These are phyloP conservation scores for Rosellinia necatrix DNA, from an alignment of 2,329 filamentous ascomycete genomes.

Conservation along the genomic window DNA sequence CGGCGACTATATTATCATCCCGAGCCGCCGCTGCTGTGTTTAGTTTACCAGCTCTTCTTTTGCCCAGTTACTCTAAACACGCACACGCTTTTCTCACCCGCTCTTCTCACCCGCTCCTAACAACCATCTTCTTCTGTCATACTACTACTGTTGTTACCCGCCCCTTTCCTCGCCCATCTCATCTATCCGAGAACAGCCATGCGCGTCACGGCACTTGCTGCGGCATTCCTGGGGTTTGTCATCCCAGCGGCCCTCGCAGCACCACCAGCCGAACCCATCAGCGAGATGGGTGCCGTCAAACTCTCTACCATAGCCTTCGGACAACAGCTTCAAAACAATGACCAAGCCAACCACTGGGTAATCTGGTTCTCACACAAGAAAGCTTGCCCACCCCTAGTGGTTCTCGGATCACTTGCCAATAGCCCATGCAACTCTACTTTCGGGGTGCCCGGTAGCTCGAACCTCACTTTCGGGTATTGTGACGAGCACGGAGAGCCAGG, in stretches of 20 bases:
- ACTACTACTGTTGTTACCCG: background rate
- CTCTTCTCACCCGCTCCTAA: too few species aligned
- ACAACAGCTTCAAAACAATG: background rate
- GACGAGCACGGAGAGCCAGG: background rate
- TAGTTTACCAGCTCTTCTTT: too few species aligned
- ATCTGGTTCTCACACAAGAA: constrained; percentile 2
- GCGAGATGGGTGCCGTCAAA: background rate
- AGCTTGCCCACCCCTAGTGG: background rate
- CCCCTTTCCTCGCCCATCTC: background rate
- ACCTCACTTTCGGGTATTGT: background rate
- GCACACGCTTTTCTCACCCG: too few species aligned
- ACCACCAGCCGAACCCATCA: background rate
- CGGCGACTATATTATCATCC: too few species aligned
- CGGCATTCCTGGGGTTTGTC: background rate
- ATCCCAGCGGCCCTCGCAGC: background rate
- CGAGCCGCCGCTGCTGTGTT: too few species aligned
- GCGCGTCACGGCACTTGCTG: background rate
- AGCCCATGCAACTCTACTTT: background rate
- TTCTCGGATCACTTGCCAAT: background rate
- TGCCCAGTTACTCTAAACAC: too few species aligned
- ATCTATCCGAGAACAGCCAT: background rate
- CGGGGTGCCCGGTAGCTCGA: background rate
- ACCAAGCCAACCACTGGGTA: constrained; percentile 16
- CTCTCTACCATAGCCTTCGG: constrained; percentile 7
- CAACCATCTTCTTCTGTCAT: background rate